phyloP scores from a whole-genome alignment of 306 rosid species.

The Carpinus fangiana region DNA sequence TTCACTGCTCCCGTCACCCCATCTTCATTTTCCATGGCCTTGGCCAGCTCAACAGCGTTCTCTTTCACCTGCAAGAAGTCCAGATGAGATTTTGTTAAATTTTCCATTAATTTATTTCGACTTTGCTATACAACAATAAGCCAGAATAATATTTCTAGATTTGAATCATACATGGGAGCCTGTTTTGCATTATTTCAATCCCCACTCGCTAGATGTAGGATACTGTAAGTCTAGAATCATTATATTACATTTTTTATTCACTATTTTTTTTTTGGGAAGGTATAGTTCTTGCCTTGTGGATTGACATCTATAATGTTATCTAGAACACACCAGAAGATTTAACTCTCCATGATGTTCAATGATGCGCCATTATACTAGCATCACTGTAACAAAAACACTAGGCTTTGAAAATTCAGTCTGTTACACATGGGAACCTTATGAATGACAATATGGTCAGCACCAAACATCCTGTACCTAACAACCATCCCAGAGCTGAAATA shows the following conservation, averaged over 20 bases:
- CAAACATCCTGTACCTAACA: neutral
- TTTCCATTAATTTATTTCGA: neutral
- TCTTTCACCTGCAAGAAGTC: slow-evolving; percentile 61
- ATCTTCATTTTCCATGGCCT: slow-evolving; percentile 77
- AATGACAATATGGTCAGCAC: neutral
- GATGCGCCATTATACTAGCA: neutral
- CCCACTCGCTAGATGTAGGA: neutral
- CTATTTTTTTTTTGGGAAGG: neutral
- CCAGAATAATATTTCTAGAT: neutral
- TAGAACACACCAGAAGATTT: neutral
- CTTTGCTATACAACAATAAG: neutral
- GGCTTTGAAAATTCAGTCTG: neutral
- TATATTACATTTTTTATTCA: neutral
- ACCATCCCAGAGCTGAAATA: neutral
- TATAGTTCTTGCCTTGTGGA: neutral
- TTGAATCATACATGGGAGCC: neutral
- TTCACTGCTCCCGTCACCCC: slow-evolving; percentile 79
- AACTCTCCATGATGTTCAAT: neutral
- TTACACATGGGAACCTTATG: neutral
- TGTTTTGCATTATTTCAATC: neutral
- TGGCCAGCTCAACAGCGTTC: slow-evolving; percentile 61
- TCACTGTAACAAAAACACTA: neutral
- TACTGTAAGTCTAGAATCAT: neutral
- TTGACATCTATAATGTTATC: neutral
- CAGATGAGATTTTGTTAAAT: neutral